Evolutionary conservation across 495 filamentous ascomycete genomes (phyloP).

Genomic region (Cercophora scortea): DNA sequence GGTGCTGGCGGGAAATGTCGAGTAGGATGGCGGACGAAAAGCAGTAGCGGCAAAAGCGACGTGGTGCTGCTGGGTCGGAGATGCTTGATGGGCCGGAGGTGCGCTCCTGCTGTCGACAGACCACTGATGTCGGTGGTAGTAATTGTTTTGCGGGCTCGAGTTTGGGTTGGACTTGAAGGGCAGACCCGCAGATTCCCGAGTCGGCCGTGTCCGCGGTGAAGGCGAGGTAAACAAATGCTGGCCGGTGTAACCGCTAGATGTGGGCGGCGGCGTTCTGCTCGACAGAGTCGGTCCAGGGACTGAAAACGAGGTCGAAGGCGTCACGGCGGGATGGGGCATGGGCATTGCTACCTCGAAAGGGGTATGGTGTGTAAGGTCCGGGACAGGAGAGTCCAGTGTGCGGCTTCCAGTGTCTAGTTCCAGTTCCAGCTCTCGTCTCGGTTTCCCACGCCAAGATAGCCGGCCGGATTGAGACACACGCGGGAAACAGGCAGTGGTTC

Average conservation of each 20-base stretch:
- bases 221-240: not conserved
- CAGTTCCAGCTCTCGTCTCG: constrained; percentile 5
- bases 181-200: constrained; percentile 5
- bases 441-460: constrained; percentile 3
- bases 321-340: constrained; percentile 17
- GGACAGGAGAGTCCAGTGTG: too few species aligned
- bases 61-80: constrained; percentile 1
- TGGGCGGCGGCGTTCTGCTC: constrained; percentile 8
- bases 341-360: constrained; percentile 14
- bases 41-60: constrained; percentile 4
- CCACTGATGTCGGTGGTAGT: constrained; percentile 7
- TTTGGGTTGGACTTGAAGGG: not conserved
- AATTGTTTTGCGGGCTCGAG: not conserved
- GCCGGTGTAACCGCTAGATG: not conserved
- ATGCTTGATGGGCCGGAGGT: constrained; percentile 2
- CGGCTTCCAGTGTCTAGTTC: not conserved
- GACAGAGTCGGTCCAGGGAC: constrained; percentile 1
- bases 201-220: constrained; percentile 1
- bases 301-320: constrained; percentile 12
- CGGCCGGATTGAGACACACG: constrained; percentile 19
- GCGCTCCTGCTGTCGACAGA: constrained; percentile 2
- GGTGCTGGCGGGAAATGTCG: constrained; percentile 7
- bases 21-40: constrained; percentile 6
- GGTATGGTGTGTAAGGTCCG: too few species aligned
- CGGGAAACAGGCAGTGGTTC: constrained; percentile 7